Evolutionary conservation across 108 stramenopile species (phyloP).

Genomic region (Mediolabrus comicus): DNA sequence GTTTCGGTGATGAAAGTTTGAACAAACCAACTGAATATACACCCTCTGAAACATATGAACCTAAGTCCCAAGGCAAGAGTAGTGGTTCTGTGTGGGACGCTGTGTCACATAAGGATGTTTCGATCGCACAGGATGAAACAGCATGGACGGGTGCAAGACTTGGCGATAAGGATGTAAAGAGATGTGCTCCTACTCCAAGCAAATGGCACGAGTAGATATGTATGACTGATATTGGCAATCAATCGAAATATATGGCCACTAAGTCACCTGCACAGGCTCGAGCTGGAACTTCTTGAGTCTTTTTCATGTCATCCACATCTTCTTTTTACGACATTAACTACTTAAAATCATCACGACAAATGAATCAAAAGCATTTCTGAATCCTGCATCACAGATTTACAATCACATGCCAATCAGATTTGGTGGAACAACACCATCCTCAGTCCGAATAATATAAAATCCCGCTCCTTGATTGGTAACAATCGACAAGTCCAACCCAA

Average conservation of each 20-base stretch:
- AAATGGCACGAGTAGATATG: slow-evolving; percentile 22
- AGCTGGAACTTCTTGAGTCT: too few species aligned
- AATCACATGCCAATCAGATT: slow-evolving; percentile 12
- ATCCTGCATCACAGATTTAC: too few species aligned
- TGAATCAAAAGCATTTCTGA: too few species aligned
- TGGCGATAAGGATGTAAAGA: slow-evolving; percentile 2
- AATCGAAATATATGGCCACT: too few species aligned
- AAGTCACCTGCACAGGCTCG: too few species aligned
- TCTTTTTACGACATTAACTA: too few species aligned
- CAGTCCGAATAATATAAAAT: slow-evolving; percentile 40
- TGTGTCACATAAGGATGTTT: slow-evolving; percentile 9
- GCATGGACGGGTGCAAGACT: slow-evolving; percentile 24
- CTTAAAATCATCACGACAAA: too few species aligned
- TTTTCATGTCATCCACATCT: too few species aligned
- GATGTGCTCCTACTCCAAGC: slow-evolving; percentile 24
- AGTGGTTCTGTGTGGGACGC: slow-evolving; percentile 13
- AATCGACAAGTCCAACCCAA: slow-evolving; percentile 43
- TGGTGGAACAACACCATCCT: slow-evolving; percentile 40
- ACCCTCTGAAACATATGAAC: slow-evolving; percentile 1
- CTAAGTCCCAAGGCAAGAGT: slow-evolving; percentile 3
- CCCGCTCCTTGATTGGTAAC: slow-evolving; percentile 50
- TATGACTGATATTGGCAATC: too few species aligned
- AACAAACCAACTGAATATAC: background rate
- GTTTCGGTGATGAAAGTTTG: slow-evolving; percentile 22
- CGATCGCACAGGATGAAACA: slow-evolving; percentile 1